Evolutionary conservation across 129 eudicot species (phyloP).

Genomic region (Saposhnikovia divaricata): DNA sequence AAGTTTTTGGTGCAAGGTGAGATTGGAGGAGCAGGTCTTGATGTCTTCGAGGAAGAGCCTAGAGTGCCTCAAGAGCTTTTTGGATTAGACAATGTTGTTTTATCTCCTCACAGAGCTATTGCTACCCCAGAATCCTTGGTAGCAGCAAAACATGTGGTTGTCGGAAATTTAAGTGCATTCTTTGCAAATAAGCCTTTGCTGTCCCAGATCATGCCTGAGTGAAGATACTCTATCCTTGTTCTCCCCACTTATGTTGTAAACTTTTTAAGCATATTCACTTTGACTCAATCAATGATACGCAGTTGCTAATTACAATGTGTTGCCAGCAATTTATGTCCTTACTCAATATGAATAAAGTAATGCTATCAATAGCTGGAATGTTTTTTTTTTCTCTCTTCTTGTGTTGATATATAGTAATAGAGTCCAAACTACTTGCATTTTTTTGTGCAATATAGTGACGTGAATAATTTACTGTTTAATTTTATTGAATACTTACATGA

Average conservation of each 20-base stretch:
- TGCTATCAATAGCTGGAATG: background rate
- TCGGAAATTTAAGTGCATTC: conserved; percentile 46
- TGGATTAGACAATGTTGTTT: conserved; percentile 55
- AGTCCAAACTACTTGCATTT: background rate
- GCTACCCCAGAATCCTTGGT: conserved; percentile 45
- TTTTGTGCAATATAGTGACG: background rate
- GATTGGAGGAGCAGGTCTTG: conserved; percentile 78
- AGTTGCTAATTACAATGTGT: background rate
- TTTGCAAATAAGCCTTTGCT: conserved; percentile 49
- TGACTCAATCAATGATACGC: background rate
- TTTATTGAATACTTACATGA: too few relatives aligned
- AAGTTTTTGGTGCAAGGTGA: conserved; percentile 42
- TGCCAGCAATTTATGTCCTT: background rate
- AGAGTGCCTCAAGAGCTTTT: conserved; percentile 53
- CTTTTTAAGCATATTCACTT: background rate
- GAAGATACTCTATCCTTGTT: background rate
- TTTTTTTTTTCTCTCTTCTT: background rate
- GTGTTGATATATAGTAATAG: background rate
- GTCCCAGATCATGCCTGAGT: conserved; percentile 33
- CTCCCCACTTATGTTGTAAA: background rate
- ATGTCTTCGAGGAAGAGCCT: conserved; percentile 74
- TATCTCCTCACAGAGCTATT: conserved; percentile 70
- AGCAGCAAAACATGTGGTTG: conserved; percentile 23
- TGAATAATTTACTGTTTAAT: too few relatives aligned
- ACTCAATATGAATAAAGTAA: background rate